phyloP scores from a whole-genome alignment of 768 basidiomycete genomes.

The Phaffia tasmanica region DNA sequence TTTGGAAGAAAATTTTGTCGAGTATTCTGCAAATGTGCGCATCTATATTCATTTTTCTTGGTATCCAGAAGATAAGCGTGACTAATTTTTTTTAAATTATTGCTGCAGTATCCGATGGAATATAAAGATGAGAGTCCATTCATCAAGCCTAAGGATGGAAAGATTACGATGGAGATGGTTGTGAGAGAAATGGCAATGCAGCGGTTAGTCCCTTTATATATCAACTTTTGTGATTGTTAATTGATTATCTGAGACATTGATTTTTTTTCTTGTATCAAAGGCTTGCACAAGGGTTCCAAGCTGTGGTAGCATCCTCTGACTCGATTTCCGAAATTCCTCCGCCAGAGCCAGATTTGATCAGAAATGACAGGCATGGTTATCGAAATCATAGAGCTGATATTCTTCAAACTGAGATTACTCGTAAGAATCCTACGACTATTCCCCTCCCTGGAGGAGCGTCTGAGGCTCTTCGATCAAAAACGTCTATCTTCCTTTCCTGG shows the following conservation, averaged over 20 bases:
- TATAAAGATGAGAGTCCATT: conserved; percentile 23
- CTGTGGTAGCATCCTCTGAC: conserved; percentile 13
- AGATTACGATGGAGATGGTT: conserved; percentile 19
- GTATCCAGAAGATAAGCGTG: too few species aligned
- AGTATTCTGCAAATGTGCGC: too few species aligned
- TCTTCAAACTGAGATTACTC: too few species aligned
- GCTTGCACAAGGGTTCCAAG: conserved; percentile 25
- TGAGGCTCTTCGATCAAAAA: conserved; percentile 19
- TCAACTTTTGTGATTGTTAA: too few species aligned
- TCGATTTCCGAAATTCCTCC: too few species aligned
- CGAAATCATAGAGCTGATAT: too few species aligned
- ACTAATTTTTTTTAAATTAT: neutral
- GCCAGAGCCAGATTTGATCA: too few species aligned
- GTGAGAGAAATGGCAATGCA: conserved; percentile 22
- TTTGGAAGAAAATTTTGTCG: too few species aligned
- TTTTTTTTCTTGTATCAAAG: neutral
- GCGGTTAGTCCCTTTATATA: neutral
- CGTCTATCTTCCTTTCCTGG: conserved; percentile 20
- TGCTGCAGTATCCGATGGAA: conserved; percentile 19
- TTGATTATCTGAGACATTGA: too few species aligned
- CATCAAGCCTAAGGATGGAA: conserved; percentile 5
- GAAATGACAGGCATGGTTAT: too few species aligned
- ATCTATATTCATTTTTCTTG: too few species aligned
- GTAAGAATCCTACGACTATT: neutral
- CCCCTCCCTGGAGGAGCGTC: conserved; percentile 25